Evolutionary conservation across 371 early-diverging fungal genomes (phyloP).

Genomic region (Syncephalastrum sp.): DNA sequence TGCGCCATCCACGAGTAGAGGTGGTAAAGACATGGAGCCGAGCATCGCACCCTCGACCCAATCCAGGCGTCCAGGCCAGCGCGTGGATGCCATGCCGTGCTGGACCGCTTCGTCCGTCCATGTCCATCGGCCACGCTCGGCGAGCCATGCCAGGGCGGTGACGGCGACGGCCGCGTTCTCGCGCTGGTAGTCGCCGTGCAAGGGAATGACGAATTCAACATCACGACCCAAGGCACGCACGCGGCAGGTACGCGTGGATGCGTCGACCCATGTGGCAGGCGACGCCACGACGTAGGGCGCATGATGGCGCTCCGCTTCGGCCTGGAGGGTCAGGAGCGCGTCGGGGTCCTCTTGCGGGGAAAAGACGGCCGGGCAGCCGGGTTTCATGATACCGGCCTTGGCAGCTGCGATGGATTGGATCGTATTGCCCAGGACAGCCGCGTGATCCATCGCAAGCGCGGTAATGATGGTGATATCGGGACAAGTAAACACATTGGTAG

Average conservation of each 20-base stretch:
- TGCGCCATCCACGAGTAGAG: constrained; percentile 82
- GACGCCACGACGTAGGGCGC: constrained; percentile 23
- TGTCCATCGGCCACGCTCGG: constrained; percentile 8
- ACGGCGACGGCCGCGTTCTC: constrained; percentile 79
- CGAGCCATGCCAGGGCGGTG: constrained; percentile 58
- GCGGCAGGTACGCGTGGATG: no score
- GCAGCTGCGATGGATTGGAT: constrained; percentile 68
- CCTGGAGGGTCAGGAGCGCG: constrained; percentile 35
- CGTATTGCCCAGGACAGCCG: constrained; percentile 67
- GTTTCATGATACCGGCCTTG: constrained; percentile 79
- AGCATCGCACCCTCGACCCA: constrained; percentile 37
- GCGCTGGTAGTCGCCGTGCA: constrained; percentile 79
- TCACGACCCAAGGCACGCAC: background rate
- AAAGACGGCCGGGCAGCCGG: constrained; percentile 48
- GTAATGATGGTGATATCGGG: constrained; percentile 59
- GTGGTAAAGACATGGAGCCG: background rate
- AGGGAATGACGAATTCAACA: constrained; percentile 39
- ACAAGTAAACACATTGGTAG: constrained; percentile 73
- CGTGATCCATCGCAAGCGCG: constrained; percentile 75
- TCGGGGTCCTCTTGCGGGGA: constrained; percentile 47
- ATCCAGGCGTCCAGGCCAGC: constrained; percentile 87
- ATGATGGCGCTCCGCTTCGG: constrained; percentile 31
- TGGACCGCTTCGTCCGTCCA: constrained; percentile 48
- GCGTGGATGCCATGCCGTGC: constrained; percentile 55
- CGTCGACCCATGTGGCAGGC: constrained; percentile 13